Evolutionary conservation across 1,139 yeast species (phyloP).

Genomic region (Entelexis paramagnoliae): DNA sequence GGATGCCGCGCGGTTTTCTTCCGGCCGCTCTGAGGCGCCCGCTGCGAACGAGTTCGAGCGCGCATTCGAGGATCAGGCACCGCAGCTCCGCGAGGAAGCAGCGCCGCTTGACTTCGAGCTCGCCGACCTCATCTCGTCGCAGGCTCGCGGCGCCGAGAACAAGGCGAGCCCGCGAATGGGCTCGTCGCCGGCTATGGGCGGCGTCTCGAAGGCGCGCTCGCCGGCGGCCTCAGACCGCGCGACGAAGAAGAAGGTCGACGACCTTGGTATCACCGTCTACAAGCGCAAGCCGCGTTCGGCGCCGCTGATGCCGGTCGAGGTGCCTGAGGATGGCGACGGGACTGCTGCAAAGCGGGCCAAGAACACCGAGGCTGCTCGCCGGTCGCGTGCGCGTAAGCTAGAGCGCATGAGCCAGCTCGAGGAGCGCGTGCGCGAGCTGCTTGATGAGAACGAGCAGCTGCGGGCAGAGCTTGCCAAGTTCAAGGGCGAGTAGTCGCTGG

Average conservation of each 20-base stretch:
- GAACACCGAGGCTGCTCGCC: slow-evolving; percentile 95
- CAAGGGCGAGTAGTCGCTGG: slow-evolving; percentile 11
- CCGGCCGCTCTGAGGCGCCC: too few species aligned
- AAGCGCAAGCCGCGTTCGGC: slow-evolving; percentile 34
- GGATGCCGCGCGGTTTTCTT: too few species aligned
- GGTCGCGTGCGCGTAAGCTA: slow-evolving; percentile 91
- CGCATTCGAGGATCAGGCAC: not conserved
- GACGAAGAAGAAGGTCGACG: slow-evolving; percentile 30
- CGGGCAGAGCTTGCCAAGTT: slow-evolving; percentile 29
- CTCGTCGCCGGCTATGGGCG: slow-evolving; percentile 15
- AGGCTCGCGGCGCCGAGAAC: not conserved
- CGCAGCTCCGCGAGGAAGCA: not conserved
- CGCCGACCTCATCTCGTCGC: not conserved
- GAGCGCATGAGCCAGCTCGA: slow-evolving; percentile 86
- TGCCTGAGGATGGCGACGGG: slow-evolving; percentile 40
- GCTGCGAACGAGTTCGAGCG: too few species aligned
- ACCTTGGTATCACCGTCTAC: slow-evolving; percentile 34
- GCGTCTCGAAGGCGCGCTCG: slow-evolving; percentile 14
- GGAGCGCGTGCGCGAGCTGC: slow-evolving; percentile 59
- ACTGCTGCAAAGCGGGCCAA: slow-evolving; percentile 78
- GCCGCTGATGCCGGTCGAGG: slow-evolving; percentile 53
- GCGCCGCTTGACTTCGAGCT: not conserved
- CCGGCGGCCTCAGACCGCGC: slow-evolving; percentile 3
- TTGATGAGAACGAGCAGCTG: slow-evolving; percentile 32
- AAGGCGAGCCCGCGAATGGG: not conserved